Evolutionary conservation across 1,139 yeast genomes (phyloP).

Genomic region (Citeromyces hawaiiensis): DNA sequence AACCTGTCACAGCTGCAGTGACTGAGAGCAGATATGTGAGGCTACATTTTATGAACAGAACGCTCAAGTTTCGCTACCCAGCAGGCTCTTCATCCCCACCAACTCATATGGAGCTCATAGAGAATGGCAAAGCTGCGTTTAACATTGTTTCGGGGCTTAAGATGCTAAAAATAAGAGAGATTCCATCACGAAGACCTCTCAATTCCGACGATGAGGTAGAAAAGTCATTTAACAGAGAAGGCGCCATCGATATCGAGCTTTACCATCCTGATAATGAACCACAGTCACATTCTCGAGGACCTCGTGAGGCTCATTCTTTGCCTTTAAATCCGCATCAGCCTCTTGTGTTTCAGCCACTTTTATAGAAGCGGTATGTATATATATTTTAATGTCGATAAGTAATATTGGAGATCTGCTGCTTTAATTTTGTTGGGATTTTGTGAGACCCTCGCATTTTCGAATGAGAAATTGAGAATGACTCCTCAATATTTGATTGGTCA

Average conservation of each 20-base stretch:
- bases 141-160: constrained; percentile 24
- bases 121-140: constrained; percentile 61
- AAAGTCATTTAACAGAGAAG: constrained; percentile 8
- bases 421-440: too few relatives aligned
- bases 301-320: neutral
- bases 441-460: too few relatives aligned
- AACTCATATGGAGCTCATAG: constrained; percentile 48
- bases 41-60: constrained; percentile 26
- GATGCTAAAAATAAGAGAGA: constrained; percentile 15
- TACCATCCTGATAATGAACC: neutral
- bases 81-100: constrained; percentile 54
- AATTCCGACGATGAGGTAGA: constrained; percentile 15
- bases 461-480: too few relatives aligned
- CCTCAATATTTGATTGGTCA: too few relatives aligned
- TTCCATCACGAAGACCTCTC: constrained; percentile 9
- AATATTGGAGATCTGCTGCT: too few relatives aligned
- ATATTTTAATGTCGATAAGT: too few relatives aligned
- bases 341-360: constrained; percentile 2
- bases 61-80: constrained; percentile 47
- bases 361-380: constrained; percentile 1
- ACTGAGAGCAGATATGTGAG: constrained; percentile 16
- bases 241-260: constrained; percentile 1
- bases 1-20: constrained; percentile 10
- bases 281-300: neutral
- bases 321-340: neutral